Evolutionary conservation across 768 basidiomycete species (phyloP).

Genomic region (Leucocoprinus sp.): DNA sequence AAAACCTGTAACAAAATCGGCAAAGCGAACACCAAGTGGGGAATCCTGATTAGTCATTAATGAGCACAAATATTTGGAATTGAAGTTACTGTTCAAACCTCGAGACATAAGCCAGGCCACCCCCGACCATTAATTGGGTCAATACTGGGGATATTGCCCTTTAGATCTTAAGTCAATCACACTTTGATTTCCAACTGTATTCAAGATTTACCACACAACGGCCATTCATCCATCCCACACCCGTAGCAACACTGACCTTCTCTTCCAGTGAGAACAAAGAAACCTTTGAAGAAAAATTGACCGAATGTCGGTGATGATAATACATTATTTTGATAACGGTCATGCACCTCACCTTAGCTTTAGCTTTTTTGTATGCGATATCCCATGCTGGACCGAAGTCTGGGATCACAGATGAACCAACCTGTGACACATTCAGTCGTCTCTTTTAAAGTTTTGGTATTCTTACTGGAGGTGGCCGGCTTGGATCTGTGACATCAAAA

Average conservation of each 20-base stretch:
- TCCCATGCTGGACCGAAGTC: constrained; percentile 52
- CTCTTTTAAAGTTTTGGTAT: neutral
- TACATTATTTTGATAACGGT: constrained; percentile 1
- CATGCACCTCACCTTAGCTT: constrained; percentile 34
- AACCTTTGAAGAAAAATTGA: constrained; percentile 26
- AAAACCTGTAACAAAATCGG: constrained; percentile 69
- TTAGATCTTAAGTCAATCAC: neutral
- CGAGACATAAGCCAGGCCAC: constrained; percentile 67
- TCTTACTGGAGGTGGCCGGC: constrained; percentile 46
- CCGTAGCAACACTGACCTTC: constrained; percentile 59
- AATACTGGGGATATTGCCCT: constrained; percentile 54
- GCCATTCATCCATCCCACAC: constrained; percentile 57
- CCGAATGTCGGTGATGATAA: constrained; percentile 8
- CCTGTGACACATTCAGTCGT: constrained; percentile 15
- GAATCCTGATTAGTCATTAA: constrained; percentile 38
- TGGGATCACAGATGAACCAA: constrained; percentile 30
- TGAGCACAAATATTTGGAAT: neutral
- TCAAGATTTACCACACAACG: constrained; percentile 52
- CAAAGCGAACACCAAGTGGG: constrained; percentile 70
- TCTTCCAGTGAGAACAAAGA: constrained; percentile 47
- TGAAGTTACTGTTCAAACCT: constrained; percentile 28
- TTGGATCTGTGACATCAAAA: constrained; percentile 14
- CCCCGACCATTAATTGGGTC: constrained; percentile 30
- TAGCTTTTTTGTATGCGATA: constrained; percentile 50
- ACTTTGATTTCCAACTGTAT: neutral